A percentile compares a stretch with the other conserved stretches of the same genome.
Evolutionary conservation across 768 basidiomycete species (phyloP).

Genomic region (Fomitopsis pulvina): DNA sequence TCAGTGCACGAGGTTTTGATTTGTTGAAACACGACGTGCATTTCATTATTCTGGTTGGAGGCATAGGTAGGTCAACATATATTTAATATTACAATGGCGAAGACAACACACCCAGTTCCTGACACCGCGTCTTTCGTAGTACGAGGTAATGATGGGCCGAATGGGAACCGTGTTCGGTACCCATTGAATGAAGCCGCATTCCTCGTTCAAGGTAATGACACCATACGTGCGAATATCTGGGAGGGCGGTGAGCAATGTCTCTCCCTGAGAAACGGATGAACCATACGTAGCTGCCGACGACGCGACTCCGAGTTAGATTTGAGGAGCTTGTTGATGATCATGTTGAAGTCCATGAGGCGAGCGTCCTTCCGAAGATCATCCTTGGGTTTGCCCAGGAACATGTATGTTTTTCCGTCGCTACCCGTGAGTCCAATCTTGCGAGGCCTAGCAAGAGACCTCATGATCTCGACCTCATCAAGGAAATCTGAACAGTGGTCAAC

Average conservation of each 20-base stretch:
- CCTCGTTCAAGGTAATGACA: slow-evolving; percentile 97
- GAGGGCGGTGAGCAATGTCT: not conserved
- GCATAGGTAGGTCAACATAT: not conserved
- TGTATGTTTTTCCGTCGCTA: slow-evolving; percentile 77
- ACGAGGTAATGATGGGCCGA: slow-evolving; percentile 63
- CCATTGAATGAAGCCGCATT: slow-evolving; percentile 98
- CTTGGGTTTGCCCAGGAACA: slow-evolving; percentile 93
- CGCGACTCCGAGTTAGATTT: slow-evolving; percentile 93
- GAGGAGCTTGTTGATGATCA: slow-evolving; percentile 93
- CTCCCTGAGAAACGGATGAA: not conserved
- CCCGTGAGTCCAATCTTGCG: slow-evolving; percentile 84
- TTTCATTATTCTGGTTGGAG: slow-evolving; percentile 37
- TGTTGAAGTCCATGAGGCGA: slow-evolving; percentile 95
- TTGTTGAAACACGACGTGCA: slow-evolving; percentile 39
- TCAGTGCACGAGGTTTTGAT: slow-evolving; percentile 43
- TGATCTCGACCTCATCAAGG: slow-evolving; percentile 78
- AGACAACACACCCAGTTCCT: slow-evolving; percentile 38
- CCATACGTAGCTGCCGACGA: slow-evolving; percentile 81
- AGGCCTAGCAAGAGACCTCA: slow-evolving; percentile 87
- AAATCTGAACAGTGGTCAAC: slow-evolving; percentile 47
- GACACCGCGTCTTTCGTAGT: slow-evolving; percentile 51
- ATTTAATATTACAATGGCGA: not conserved
- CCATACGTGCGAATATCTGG: slow-evolving; percentile 93
- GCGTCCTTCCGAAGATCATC: slow-evolving; percentile 98
- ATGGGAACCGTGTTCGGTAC: slow-evolving; percentile 88